Evolutionary conservation across 208 protist genomes (phyloP).

Genomic region (Trypanosoma cruzi): DNA sequence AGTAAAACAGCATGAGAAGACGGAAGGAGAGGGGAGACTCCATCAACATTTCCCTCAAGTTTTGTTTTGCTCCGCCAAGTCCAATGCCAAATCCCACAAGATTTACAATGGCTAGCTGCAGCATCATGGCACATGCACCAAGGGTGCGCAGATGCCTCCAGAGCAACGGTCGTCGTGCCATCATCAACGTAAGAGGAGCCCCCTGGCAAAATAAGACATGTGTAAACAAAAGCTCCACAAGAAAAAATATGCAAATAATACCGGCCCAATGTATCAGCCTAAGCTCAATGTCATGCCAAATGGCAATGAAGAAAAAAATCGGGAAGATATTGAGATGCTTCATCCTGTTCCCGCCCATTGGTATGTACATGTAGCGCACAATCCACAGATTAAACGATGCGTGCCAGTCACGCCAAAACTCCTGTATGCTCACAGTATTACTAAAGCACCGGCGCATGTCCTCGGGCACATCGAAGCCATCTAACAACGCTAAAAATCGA

Average conservation of each 20-base stretch:
- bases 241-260: slow-evolving; percentile 65
- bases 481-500: slow-evolving; percentile 58
- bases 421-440: slow-evolving; percentile 70
- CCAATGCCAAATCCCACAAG: slow-evolving; percentile 71
- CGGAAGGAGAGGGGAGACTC: slow-evolving; percentile 25
- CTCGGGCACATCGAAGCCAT: slow-evolving; percentile 80
- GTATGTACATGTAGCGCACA: slow-evolving; percentile 89
- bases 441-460: slow-evolving; percentile 83
- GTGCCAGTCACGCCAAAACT: slow-evolving; percentile 95
- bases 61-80: slow-evolving; percentile 19
- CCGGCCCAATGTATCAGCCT: slow-evolving; percentile 74
- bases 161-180: slow-evolving; percentile 30
- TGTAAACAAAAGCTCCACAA: slow-evolving; percentile 69
- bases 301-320: slow-evolving; percentile 94
- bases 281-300: slow-evolving; percentile 92
- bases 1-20: slow-evolving; percentile 32
- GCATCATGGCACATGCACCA: slow-evolving; percentile 40
- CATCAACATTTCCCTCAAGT: slow-evolving; percentile 21
- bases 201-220: slow-evolving; percentile 38
- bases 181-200: slow-evolving; percentile 22
- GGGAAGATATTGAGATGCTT: slow-evolving; percentile 72
- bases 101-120: slow-evolving; percentile 63
- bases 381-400: slow-evolving; percentile 94
- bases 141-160: slow-evolving; percentile 51
- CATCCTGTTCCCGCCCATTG: slow-evolving; percentile 60